A percentile compares a stretch with the other conserved stretches of the same genome.
Conservation (phyloP, 805 yeast genomes). For the Candida hispaniensis region DNA sequence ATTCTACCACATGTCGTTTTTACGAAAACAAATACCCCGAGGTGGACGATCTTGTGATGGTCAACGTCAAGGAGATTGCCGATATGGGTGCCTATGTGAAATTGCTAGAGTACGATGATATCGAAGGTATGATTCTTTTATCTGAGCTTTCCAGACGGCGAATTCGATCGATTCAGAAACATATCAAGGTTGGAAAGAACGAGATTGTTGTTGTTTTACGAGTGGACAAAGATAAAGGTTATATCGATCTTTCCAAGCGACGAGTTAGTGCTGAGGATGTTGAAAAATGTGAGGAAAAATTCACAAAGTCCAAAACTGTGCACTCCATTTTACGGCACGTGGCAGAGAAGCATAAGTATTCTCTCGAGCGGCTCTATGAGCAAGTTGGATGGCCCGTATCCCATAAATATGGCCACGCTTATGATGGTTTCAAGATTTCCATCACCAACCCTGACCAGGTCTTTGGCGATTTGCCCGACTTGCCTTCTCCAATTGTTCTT, state of each 20-base stretch:
- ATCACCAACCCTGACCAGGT: constrained; percentile 79
- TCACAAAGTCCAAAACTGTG: constrained; percentile 92
- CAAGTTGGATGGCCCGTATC: constrained; percentile 96
- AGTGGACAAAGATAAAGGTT: constrained; percentile 97
- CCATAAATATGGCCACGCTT: constrained; percentile 91
- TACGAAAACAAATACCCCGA: constrained; percentile 98
- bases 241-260: constrained; percentile 94
- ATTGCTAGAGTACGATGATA: constrained; percentile 90
- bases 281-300: constrained; percentile 93
- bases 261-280: constrained; percentile 97
- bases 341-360: constrained; percentile 87
- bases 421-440: constrained; percentile 93
- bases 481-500: constrained; percentile 65
- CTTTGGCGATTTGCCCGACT: constrained; percentile 59
- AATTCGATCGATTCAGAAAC: constrained; percentile 92
- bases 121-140: constrained; percentile 95
- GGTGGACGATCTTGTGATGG: constrained; percentile 98
- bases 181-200: constrained; percentile 95
- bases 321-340: constrained; percentile 98
- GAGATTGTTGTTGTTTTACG: constrained; percentile 96
- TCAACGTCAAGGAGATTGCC: constrained; percentile 80
- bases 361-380: constrained; percentile 77
- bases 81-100: constrained; percentile 98
- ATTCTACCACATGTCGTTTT: constrained; percentile 76
- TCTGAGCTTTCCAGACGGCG: constrained; percentile 97